phyloP scores from a whole-genome alignment of 2,329 filamentous ascomycete species.

The Monilinia polystroma region DNA sequence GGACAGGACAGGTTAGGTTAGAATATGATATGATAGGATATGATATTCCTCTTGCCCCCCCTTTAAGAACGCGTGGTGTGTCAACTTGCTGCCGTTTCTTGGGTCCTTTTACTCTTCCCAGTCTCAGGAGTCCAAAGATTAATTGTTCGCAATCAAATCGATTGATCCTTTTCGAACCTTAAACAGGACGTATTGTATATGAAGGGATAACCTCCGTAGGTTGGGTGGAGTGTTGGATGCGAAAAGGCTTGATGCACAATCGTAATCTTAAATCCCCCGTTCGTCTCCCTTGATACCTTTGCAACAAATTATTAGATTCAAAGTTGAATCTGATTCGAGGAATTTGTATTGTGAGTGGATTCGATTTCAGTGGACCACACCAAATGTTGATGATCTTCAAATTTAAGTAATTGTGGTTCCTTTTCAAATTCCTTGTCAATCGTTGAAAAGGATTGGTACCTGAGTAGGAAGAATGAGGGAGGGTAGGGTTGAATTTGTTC shows the following conservation, averaged over 20 bases:
- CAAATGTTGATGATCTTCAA: slow-evolving; percentile 11
- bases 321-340: slow-evolving; percentile 17
- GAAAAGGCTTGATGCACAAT: slow-evolving; percentile 16
- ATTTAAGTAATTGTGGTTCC: slow-evolving; percentile 18
- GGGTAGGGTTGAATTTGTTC: slow-evolving; percentile 9
- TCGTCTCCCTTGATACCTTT: slow-evolving; percentile 15
- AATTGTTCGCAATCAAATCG: slow-evolving; percentile 15
- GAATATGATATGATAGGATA: background rate
- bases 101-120: background rate
- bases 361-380: slow-evolving; percentile 3
- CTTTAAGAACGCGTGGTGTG: background rate
- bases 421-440: slow-evolving; percentile 2
- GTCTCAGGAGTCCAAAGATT: background rate
- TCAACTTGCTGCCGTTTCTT: background rate
- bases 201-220: slow-evolving; percentile 2
- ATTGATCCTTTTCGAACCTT: background rate
- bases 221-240: slow-evolving; percentile 5
- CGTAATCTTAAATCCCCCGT: slow-evolving; percentile 13
- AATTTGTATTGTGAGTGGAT: slow-evolving; percentile 11
- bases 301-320: background rate
- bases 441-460: too few relatives aligned
- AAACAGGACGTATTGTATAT: background rate
- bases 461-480: background rate
- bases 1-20: too few relatives aligned
- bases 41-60: background rate